Conservation (phyloP, 2,329 filamentous ascomycete species). For the Colletotrichum sansevieriae region DNA sequence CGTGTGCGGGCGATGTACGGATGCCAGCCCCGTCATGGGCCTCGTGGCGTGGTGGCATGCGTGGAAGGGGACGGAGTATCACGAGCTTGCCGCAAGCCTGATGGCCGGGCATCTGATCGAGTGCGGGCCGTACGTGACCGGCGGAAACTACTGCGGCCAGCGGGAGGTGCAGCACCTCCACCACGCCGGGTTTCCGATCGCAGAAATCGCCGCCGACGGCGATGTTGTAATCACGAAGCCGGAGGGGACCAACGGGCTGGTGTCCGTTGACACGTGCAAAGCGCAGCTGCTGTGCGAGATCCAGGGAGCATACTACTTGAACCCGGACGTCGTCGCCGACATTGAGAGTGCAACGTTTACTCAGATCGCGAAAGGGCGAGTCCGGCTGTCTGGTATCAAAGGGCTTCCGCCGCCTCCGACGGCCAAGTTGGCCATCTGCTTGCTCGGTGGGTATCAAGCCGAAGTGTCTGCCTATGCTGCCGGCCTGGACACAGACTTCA, state of each 20-base stretch:
- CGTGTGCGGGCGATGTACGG: constrained; percentile 62
- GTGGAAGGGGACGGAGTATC: constrained; percentile 62
- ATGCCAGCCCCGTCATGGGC: constrained; percentile 66
- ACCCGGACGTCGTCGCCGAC: constrained; percentile 62
- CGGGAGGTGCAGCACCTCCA: constrained; percentile 51
- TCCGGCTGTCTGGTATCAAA: constrained; percentile 53
- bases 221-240: constrained; percentile 53
- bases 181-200: constrained; percentile 54
- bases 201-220: constrained; percentile 52
- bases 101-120: constrained; percentile 68
- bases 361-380: constrained; percentile 51
- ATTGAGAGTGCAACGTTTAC: constrained; percentile 52
- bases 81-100: constrained; percentile 63
- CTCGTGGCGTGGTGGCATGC: constrained; percentile 68
- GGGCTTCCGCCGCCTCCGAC: constrained; percentile 55
- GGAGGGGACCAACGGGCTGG: constrained; percentile 51
- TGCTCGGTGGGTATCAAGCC: constrained; percentile 53
- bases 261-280: constrained; percentile 54
- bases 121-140: constrained; percentile 66
- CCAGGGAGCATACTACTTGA: constrained; percentile 58
- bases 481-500: constrained; percentile 46
- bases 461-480: constrained; percentile 47
- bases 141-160: constrained; percentile 67
- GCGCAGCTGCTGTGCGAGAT: constrained; percentile 53
- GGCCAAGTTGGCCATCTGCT: constrained; percentile 55